phyloP scores from a whole-genome alignment of 2,329 filamentous ascomycete genomes.

The Xylariaceae sp. region DNA sequence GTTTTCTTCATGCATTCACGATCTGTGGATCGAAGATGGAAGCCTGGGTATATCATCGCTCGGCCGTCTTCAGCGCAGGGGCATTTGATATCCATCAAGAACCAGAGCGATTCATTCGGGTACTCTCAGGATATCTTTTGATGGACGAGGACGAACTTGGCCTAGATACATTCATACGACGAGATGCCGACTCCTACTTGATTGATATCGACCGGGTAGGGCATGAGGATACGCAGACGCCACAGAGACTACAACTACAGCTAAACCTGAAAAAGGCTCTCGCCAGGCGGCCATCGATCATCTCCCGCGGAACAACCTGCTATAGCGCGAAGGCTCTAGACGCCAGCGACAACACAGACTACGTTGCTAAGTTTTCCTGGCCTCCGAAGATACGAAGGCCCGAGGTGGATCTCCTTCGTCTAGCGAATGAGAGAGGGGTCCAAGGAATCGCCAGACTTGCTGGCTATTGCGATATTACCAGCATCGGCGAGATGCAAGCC shows the following conservation, averaged over 20 bases:
- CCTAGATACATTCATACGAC: conserved; percentile 5
- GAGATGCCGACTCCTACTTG: neutral
- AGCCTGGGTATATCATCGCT: conserved; percentile 12
- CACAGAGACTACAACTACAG: neutral
- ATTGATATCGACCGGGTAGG: neutral
- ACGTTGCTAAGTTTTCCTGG: neutral
- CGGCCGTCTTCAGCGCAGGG: conserved; percentile 4
- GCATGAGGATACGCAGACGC: neutral
- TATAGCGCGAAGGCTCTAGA: neutral
- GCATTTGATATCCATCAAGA: conserved; percentile 5
- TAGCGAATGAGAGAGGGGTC: neutral
- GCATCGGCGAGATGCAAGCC: neutral
- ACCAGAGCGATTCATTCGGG: conserved; percentile 7
- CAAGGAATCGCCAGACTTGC: neutral
- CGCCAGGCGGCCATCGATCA: neutral
- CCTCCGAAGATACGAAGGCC: neutral
- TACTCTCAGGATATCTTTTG: conserved; percentile 6
- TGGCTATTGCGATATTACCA: neutral
- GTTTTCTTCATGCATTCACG: conserved; percentile 13
- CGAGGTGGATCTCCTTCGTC: neutral
- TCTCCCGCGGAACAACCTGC: neutral
- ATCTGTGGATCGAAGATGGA: conserved; percentile 7
- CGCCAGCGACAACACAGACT: neutral
- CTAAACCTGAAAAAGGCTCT: neutral
- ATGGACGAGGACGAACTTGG: conserved; percentile 4